Evolutionary conservation across 805 yeast species (phyloP).

Genomic region (Barnettozyma californica): DNA sequence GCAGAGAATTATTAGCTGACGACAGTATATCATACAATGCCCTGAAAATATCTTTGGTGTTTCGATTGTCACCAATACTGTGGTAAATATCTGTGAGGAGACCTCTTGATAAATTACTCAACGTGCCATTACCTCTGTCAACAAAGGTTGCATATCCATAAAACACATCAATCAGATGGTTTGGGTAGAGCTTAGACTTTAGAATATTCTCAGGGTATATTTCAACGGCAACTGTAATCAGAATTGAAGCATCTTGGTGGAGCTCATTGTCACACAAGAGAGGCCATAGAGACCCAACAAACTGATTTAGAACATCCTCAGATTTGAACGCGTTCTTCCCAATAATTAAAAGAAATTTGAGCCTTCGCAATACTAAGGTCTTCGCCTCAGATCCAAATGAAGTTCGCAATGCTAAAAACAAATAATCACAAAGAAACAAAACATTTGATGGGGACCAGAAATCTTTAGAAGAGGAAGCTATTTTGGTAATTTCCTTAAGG

Average conservation of each 20-base stretch:
- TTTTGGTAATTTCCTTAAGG: slow-evolving; percentile 11
- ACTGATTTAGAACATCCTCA: slow-evolving; percentile 18
- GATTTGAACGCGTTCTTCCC: slow-evolving; percentile 18
- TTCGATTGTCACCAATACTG: slow-evolving; percentile 1
- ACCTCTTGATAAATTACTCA: neutral
- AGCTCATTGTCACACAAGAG: slow-evolving; percentile 18
- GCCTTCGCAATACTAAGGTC: slow-evolving; percentile 27
- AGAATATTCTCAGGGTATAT: slow-evolving; percentile 7
- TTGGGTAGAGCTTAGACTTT: slow-evolving; percentile 6
- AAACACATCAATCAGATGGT: slow-evolving; percentile 21
- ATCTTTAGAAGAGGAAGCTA: slow-evolving; percentile 3
- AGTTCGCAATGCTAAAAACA: slow-evolving; percentile 24
- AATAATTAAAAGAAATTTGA: slow-evolving; percentile 33
- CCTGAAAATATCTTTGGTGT: slow-evolving; percentile 14
- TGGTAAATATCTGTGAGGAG: slow-evolving; percentile 1
- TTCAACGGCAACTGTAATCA: slow-evolving; percentile 22
- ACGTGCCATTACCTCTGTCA: neutral
- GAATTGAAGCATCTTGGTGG: slow-evolving; percentile 23
- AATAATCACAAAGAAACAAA: slow-evolving; percentile 35
- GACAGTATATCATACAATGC: slow-evolving; percentile 9
- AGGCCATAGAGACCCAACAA: slow-evolving; percentile 12
- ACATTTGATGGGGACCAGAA: slow-evolving; percentile 34
- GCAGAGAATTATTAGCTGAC: slow-evolving; percentile 3
- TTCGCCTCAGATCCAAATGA: slow-evolving; percentile 24
- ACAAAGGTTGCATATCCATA: slow-evolving; percentile 9